Evolutionary conservation across 331 rosid genomes (phyloP).

Genomic region (Pyrus hybrid): DNA sequence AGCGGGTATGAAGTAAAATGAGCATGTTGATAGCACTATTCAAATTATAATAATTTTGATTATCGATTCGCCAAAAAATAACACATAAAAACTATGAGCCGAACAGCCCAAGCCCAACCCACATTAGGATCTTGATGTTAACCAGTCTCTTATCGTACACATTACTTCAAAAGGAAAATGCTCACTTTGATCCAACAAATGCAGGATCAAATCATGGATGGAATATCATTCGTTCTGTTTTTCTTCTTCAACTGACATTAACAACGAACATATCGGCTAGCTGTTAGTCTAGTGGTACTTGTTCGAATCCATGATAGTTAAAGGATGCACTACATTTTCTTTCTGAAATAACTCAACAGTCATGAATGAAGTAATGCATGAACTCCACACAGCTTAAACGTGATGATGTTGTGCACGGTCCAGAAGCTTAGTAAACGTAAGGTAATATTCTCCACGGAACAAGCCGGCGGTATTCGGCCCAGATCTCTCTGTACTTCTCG

Average conservation of each 20-base stretch:
- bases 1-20: no score
- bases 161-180: neutral
- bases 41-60: no score
- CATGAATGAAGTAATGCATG: neutral
- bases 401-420: neutral
- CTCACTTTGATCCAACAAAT: no score
- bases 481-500: slow-evolving; percentile 45
- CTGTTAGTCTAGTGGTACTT: neutral
- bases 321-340: neutral
- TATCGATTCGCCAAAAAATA: neutral
- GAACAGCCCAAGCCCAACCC: neutral
- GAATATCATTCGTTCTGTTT: neutral
- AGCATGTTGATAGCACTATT: no score
- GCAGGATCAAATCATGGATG: neutral
- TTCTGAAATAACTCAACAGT: neutral
- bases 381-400: neutral
- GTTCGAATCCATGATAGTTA: no score
- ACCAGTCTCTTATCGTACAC: neutral
- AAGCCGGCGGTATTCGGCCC: slow-evolving; percentile 38
- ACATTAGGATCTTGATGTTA: neutral
- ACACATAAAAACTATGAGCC: neutral
- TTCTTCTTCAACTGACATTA: neutral
- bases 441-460: slow-evolving; percentile 64
- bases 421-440: slow-evolving; percentile 29
- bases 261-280: neutral